A percentile compares a stretch with the other conserved stretches of the same genome.
Conservation (phyloP, 2,329 filamentous ascomycete species). For the Metarhizium sp. region DNA sequence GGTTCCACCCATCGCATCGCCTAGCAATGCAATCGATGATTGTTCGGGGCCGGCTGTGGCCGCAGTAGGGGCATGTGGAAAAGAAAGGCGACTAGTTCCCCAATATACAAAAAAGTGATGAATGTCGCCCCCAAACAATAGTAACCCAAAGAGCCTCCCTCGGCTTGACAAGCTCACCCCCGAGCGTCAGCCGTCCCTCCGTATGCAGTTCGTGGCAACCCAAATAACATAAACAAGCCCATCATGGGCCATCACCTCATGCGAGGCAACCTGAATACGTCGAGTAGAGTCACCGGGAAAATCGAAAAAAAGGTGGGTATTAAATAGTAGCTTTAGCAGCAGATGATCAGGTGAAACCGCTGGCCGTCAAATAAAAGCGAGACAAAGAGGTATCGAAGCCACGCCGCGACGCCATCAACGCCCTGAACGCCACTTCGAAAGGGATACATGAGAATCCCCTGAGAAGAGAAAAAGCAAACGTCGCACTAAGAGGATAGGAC, state of each 20-base stretch:
- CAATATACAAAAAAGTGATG: not conserved
- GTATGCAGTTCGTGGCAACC: not conserved
- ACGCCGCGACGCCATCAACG: constrained; percentile 20
- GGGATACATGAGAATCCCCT: not conserved
- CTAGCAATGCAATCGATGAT: not conserved
- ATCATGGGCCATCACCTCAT: not conserved
- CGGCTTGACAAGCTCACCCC: not conserved
- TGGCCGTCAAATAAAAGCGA: not conserved
- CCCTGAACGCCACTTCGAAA: constrained; percentile 18
- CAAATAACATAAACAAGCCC: not conserved
- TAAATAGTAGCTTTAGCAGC: not conserved
- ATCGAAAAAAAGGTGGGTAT: not conserved
- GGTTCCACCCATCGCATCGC: not conserved
- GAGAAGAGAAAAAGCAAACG: constrained; percentile 3
- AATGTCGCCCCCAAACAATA: not conserved
- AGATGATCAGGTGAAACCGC: not conserved
- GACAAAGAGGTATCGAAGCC: constrained; percentile 20
- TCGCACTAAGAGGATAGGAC: not conserved
- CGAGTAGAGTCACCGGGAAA: not conserved
- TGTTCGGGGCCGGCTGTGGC: too few relatives aligned
- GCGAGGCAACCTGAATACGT: not conserved
- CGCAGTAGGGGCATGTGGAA: too few relatives aligned
- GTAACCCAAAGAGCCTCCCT: not conserved
- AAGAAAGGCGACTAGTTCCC: not conserved
- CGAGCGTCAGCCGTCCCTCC: not conserved